These are phyloP conservation scores for Eudorina sp. DNA, from an alignment of 139 green algal species.

Conservation along the genomic window DNA sequence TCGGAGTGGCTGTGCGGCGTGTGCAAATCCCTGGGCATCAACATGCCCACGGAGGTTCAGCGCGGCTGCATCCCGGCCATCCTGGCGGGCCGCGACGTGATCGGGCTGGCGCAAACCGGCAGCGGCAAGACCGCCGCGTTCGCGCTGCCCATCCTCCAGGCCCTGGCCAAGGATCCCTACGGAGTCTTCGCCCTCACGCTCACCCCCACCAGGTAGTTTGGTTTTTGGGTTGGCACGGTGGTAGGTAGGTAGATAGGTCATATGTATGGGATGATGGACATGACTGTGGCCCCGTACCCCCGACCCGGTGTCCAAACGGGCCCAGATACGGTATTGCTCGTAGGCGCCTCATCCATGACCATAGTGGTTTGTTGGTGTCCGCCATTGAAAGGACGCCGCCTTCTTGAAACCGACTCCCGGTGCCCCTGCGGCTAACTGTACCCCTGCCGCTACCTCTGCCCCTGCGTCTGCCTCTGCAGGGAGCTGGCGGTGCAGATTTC, in stretches of 20 bases:
- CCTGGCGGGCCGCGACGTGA: constrained; percentile 87
- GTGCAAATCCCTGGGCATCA: constrained; percentile 63
- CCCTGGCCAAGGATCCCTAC: constrained; percentile 90
- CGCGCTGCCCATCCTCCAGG: constrained; percentile 93
- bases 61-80: constrained; percentile 88
- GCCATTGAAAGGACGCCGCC: no score
- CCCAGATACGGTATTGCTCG: no score
- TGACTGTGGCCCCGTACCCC: no score
- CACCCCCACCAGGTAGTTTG: constrained; percentile 94
- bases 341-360: no score
- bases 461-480: constrained; percentile 61
- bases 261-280: no score
- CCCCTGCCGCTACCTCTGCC: background rate
- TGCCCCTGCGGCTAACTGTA: no score
- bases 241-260: no score
- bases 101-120: constrained; percentile 94
- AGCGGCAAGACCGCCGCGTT: constrained; percentile 98
- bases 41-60: constrained; percentile 75
- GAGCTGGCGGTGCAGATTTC: constrained; percentile 97
- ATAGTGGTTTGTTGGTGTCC: no score
- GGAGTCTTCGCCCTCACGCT: constrained; percentile 95
- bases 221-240: no score
- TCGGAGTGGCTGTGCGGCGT: constrained; percentile 83
- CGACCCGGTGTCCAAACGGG: no score
- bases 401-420: no score